These are phyloP conservation scores for Aspergillus transmontanensis DNA, from an alignment of 2,329 filamentous ascomycete species.

Conservation along the genomic window DNA sequence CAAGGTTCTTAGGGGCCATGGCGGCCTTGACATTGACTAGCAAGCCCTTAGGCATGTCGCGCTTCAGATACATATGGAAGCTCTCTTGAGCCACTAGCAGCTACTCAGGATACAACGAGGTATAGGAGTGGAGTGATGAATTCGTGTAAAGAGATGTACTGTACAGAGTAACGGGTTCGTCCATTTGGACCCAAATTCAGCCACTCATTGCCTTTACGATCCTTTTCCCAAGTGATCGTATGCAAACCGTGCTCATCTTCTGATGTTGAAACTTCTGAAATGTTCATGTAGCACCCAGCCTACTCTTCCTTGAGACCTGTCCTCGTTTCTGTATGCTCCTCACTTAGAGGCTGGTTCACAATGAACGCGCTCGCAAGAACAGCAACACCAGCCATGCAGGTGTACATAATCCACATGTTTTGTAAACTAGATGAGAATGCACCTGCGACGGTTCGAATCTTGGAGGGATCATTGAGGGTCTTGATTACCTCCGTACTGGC, in stretches of 20 bases:
- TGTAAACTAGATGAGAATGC: slow-evolving; percentile 52
- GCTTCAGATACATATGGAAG: background rate
- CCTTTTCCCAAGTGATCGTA: background rate
- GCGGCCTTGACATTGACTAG: background rate
- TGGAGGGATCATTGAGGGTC: slow-evolving; percentile 37
- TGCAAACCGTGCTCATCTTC: too few species aligned
- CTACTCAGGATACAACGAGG: too few species aligned
- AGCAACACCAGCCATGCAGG: slow-evolving; percentile 43
- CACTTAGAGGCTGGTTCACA: slow-evolving; percentile 40
- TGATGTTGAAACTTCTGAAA: background rate
- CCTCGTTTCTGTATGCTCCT: slow-evolving; percentile 54
- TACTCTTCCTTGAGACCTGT: slow-evolving; percentile 40
- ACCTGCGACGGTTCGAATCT: slow-evolving; percentile 41
- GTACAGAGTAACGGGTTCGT: background rate
- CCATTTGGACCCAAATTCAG: background rate
- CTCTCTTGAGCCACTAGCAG: background rate
- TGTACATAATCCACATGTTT: slow-evolving; percentile 54
- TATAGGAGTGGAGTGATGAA: background rate
- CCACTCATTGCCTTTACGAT: background rate
- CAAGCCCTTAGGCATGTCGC: background rate
- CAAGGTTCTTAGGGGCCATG: too few species aligned
- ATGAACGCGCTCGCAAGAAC: slow-evolving; percentile 50
- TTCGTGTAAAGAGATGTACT: background rate
- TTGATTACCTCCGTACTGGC: slow-evolving; percentile 49
- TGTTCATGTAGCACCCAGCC: background rate